These are phyloP conservation scores for Echium plantagineum DNA, from an alignment of 257 asterid genomes.

Conservation along the genomic window DNA sequence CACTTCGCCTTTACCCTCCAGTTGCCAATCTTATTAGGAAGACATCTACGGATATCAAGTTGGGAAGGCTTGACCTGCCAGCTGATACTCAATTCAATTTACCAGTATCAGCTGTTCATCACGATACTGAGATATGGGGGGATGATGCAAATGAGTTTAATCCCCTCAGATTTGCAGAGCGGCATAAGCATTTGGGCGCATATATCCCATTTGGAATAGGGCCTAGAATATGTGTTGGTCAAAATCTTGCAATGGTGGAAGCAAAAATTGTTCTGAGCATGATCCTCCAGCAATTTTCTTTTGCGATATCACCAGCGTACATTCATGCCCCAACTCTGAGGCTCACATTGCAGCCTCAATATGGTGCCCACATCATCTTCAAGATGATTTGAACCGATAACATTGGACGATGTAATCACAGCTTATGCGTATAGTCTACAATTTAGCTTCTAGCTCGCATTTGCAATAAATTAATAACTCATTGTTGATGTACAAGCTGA, in stretches of 20 bases:
- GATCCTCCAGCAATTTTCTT: not conserved
- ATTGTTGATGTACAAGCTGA: not conserved
- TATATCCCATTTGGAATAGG: slow-evolving; percentile 20
- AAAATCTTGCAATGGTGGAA: not conserved
- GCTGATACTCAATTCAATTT: slow-evolving; percentile 20
- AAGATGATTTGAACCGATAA: not conserved
- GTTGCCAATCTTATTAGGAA: slow-evolving; percentile 9
- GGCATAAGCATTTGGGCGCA: slow-evolving; percentile 21
- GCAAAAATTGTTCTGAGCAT: not conserved
- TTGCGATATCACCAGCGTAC: not conserved
- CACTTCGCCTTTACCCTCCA: slow-evolving; percentile 26
- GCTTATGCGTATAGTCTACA: not conserved
- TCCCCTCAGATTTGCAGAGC: slow-evolving; percentile 19
- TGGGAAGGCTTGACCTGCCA: slow-evolving; percentile 22
- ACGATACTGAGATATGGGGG: slow-evolving; percentile 26
- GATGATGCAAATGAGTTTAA: slow-evolving; percentile 31
- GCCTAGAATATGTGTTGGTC: not conserved
- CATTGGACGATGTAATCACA: not conserved
- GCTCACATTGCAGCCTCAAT: not conserved
- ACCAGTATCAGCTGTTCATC: slow-evolving; percentile 22
- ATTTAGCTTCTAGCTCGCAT: no score
- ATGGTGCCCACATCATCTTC: not conserved
- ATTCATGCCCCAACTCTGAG: slow-evolving; percentile 9
- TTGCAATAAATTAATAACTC: not conserved
- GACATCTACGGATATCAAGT: slow-evolving; percentile 15